Percentiles rank a stretch among this genome's conserved stretches.
Evolutionary conservation across 768 basidiomycete species (phyloP).

Genomic region (Amanita thiersii): DNA sequence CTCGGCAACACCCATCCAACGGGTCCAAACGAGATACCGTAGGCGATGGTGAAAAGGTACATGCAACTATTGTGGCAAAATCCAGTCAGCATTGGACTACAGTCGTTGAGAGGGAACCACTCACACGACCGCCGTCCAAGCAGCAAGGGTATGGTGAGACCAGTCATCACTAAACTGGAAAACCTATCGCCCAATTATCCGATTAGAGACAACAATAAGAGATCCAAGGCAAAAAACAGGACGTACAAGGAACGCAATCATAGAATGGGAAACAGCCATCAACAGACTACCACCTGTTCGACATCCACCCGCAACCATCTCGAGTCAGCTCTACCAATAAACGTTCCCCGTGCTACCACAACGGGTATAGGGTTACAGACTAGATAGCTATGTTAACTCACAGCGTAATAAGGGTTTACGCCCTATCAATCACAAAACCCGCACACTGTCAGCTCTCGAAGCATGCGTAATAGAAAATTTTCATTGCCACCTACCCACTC

Average conservation of each 20-base stretch:
- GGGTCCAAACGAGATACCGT: constrained; percentile 72
- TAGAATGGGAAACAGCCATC: constrained; percentile 59
- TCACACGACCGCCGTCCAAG: constrained; percentile 65
- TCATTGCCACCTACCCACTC: constrained; percentile 33
- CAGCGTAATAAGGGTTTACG: constrained; percentile 57
- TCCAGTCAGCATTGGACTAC: not conserved
- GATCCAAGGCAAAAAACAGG: not conserved
- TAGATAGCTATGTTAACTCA: constrained; percentile 8
- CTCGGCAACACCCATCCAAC: constrained; percentile 80
- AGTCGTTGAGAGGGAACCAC: constrained; percentile 11
- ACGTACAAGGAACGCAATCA: constrained; percentile 56
- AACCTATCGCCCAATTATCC: constrained; percentile 26
- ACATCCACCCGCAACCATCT: not conserved
- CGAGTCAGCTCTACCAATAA: not conserved
- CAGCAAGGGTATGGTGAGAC: constrained; percentile 46
- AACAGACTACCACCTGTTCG: constrained; percentile 45
- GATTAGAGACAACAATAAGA: not conserved
- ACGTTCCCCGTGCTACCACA: not conserved
- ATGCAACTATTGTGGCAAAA: constrained; percentile 34
- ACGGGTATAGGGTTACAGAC: no score
- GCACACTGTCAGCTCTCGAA: no score
- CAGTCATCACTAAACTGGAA: constrained; percentile 45
- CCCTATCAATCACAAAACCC: constrained; percentile 29
- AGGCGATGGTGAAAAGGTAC: constrained; percentile 70
- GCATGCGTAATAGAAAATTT: not conserved